Percentiles rank a stretch among this genome's conserved stretches.
Conservation (phyloP, 768 basidiomycete species). For the Suillus plorans region DNA sequence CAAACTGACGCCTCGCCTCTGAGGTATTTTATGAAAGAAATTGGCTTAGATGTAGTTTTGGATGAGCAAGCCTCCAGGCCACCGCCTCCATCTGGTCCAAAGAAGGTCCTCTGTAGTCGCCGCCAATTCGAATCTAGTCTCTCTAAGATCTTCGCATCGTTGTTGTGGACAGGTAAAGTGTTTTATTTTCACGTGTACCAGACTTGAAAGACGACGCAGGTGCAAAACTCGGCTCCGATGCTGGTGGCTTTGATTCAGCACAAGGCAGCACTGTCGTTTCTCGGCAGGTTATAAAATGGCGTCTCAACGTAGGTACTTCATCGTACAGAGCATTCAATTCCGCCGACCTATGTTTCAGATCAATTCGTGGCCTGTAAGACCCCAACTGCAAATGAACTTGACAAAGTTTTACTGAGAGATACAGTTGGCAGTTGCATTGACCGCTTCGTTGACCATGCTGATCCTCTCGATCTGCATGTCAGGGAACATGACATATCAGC, state of each 20-base stretch:
- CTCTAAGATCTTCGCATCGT: conserved; percentile 2
- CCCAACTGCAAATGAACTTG: background rate
- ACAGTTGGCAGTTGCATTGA: conserved; percentile 7
- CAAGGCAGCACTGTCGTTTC: conserved; percentile 3
- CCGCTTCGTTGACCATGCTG: conserved; percentile 8
- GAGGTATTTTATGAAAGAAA: conserved; percentile 2
- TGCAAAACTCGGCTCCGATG: conserved; percentile 8
- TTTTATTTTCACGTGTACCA: background rate
- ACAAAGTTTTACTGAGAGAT: background rate
- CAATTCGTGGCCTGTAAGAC: conserved; percentile 14
- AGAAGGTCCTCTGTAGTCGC: conserved; percentile 1
- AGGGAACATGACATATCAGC: background rate
- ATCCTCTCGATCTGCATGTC: conserved; percentile 1
- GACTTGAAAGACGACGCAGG: conserved; percentile 3
- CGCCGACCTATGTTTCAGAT: conserved; percentile 6
- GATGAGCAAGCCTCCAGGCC: background rate
- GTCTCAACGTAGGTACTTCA: conserved; percentile 13
- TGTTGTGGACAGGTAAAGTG: conserved; percentile 14
- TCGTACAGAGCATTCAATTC: too few relatives aligned
- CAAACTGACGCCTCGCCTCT: background rate
- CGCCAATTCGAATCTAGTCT: conserved; percentile 4
- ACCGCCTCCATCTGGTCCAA: background rate
- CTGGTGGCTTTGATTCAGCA: conserved; percentile 10
- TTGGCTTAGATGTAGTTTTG: background rate
- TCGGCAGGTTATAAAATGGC: conserved; percentile 6